These are phyloP conservation scores for Tylopilus balloui DNA, from an alignment of 768 basidiomycete genomes.

Conservation along the genomic window DNA sequence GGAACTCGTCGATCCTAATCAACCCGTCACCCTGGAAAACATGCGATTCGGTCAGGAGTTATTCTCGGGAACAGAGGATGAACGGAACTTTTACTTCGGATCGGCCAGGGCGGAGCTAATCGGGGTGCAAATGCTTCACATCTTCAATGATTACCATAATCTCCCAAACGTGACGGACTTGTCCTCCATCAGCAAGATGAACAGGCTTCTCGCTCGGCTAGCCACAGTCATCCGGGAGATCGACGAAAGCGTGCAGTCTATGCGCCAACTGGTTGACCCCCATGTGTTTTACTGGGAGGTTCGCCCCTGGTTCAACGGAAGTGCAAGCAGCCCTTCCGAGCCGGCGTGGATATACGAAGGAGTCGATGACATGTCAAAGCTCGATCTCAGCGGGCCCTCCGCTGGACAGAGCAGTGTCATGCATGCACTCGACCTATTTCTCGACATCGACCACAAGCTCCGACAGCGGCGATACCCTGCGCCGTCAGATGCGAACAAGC, in stretches of 20 bases:
- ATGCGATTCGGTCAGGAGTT: slow-evolving; percentile 58
- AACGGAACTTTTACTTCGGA: slow-evolving; percentile 79
- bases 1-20: slow-evolving; percentile 51
- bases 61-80: slow-evolving; percentile 85
- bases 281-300: slow-evolving; percentile 85
- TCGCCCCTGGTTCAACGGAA: slow-evolving; percentile 92
- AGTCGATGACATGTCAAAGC: slow-evolving; percentile 49
- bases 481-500: slow-evolving; percentile 61
- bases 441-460: slow-evolving; percentile 86
- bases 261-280: slow-evolving; percentile 74
- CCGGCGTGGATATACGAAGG: slow-evolving; percentile 78
- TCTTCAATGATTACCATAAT: slow-evolving; percentile 83
- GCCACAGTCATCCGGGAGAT: slow-evolving; percentile 70
- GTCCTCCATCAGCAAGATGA: slow-evolving; percentile 60
- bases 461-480: slow-evolving; percentile 62
- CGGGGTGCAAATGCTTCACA: slow-evolving; percentile 79
- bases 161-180: slow-evolving; percentile 65
- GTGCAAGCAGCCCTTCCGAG: slow-evolving; percentile 48
- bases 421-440: slow-evolving; percentile 79
- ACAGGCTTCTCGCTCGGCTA: slow-evolving; percentile 66
- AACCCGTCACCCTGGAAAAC: slow-evolving; percentile 66
- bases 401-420: slow-evolving; percentile 94
- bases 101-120: slow-evolving; percentile 83
- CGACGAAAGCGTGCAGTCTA: slow-evolving; percentile 59
- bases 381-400: slow-evolving; percentile 81